Evolutionary conservation across 2,329 filamentous ascomycete species (phyloP), one percentile per base, ranked within the genome.

Genomic region (Metarhizium sp.): DNA sequence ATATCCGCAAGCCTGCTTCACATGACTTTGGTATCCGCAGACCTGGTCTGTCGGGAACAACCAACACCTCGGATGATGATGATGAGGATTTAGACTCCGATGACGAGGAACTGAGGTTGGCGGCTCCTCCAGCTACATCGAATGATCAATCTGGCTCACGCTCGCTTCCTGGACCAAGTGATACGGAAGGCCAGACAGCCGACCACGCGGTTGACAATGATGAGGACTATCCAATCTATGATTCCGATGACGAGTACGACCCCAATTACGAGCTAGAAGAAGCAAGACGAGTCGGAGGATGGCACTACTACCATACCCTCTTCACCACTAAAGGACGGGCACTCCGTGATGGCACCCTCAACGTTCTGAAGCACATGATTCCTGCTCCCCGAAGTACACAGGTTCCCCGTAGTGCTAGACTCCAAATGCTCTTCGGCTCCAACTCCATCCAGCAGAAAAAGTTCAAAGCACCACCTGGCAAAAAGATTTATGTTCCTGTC

Each of bases 401-500:
- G 66, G 72, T 90, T 69, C 79, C 83, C 64, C 71, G 82, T 63
- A 74, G 80, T 71, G 70, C 82, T 70, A 71, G 79, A 29, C 71
- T 75, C 42, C 69, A 76, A 58, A 72, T 76, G 64, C 73, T 83
- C 11, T 81, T 84, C 43, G 80, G 80, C 6, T 66, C 70, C 51
- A 71, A 78, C 64, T 63, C 84, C 72, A 77, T 85, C 30, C 76
- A 79, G 59, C 75, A 70, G 34, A 81, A 78, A 69, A 78, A 73
- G 62, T 83, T 91, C 74, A 86, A 84, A 67, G 88, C 88, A 8
- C 88, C 88, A 13, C 85, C 83, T 69, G 88, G 88, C 54, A 92
- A 92, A 82, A 89, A 89, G 70, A 97, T 99, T 57, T 92, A 97
- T 65, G 94, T 99, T 29, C 92, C 92, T 14, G 87, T 97, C 55